These are phyloP conservation scores for Imleria badia DNA, from an alignment of 768 basidiomycete species.

Conservation along the genomic window DNA sequence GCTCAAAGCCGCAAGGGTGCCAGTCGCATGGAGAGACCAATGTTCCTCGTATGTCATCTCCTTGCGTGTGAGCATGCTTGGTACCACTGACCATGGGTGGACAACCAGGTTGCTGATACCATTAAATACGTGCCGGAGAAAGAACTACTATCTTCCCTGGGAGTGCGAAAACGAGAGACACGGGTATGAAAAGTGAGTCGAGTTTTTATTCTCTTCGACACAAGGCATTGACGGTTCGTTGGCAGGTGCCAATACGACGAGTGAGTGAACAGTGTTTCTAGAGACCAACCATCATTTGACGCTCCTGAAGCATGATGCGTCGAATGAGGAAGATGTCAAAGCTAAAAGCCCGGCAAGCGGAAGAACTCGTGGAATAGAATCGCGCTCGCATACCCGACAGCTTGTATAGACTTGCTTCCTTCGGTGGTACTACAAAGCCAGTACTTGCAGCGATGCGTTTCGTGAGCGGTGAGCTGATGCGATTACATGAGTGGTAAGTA, in stretches of 20 bases:
- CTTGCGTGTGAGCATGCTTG: no score
- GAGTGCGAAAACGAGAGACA: constrained; percentile 89
- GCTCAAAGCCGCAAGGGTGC: constrained; percentile 72
- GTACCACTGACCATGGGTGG: not conserved
- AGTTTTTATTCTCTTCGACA: not conserved
- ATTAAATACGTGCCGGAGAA: constrained; percentile 80
- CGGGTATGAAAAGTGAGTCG: constrained; percentile 75
- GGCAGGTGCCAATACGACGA: constrained; percentile 92
- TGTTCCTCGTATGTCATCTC: constrained; percentile 77
- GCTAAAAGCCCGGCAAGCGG: constrained; percentile 53
- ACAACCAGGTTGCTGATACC: constrained; percentile 73
- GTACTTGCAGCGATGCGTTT: constrained; percentile 4
- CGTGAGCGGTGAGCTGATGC: constrained; percentile 15
- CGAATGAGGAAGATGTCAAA: constrained; percentile 85
- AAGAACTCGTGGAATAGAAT: constrained; percentile 36
- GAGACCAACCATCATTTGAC: not conserved
- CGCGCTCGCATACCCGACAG: constrained; percentile 13
- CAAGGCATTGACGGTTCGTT: constrained; percentile 3
- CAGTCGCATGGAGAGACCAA: constrained; percentile 83
- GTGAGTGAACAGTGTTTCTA: constrained; percentile 46
- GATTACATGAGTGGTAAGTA: constrained; percentile 14
- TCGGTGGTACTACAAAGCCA: not conserved
- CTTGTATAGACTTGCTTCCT: constrained; percentile 11
- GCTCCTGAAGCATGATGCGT: constrained; percentile 65
- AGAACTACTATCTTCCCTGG: constrained; percentile 84